Evolutionary conservation across 1,284 basidiomycete genomes (phyloP).

Genomic region (Leccinum proliferum): DNA sequence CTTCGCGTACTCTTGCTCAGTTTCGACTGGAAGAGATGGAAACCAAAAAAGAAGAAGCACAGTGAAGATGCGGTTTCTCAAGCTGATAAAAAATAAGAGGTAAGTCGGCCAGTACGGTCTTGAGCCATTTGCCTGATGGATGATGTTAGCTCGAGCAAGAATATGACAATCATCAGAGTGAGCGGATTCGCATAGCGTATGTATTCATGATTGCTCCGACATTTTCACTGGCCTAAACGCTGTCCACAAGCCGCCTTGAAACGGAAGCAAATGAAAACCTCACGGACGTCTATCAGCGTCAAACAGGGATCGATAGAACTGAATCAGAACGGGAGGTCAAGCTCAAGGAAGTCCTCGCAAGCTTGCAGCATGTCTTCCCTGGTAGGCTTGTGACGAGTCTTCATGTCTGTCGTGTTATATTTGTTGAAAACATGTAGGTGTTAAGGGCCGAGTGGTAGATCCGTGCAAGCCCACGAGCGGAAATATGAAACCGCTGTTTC

Average conservation of each 20-base stretch:
- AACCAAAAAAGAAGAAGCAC: slow-evolving; percentile 55
- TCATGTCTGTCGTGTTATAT: not conserved
- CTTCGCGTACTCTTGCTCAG: slow-evolving; percentile 61
- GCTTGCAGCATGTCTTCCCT: slow-evolving; percentile 84
- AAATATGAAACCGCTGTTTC: slow-evolving; percentile 95
- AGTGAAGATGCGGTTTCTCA: slow-evolving; percentile 54
- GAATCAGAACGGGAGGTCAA: slow-evolving; percentile 83
- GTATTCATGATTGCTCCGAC: slow-evolving; percentile 21
- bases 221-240: not conserved
- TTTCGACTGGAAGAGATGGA: slow-evolving; percentile 66
- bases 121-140: slow-evolving; percentile 3
- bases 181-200: slow-evolving; percentile 68
- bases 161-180: slow-evolving; percentile 69
- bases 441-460: slow-evolving; percentile 88
- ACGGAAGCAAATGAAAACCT: slow-evolving; percentile 91
- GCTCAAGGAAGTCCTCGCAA: slow-evolving; percentile 75
- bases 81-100: slow-evolving; percentile 55
- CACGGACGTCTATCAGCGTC: slow-evolving; percentile 76
- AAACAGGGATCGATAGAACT: slow-evolving; percentile 81
- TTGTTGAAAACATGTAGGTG: slow-evolving; percentile 42
- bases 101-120: slow-evolving; percentile 25
- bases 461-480: slow-evolving; percentile 87
- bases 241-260: slow-evolving; percentile 69
- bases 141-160: slow-evolving; percentile 63
- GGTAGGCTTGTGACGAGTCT: slow-evolving; percentile 35